Conservation (phyloP, 139 green algal genomes). For the Ulvella scutata region DNA sequence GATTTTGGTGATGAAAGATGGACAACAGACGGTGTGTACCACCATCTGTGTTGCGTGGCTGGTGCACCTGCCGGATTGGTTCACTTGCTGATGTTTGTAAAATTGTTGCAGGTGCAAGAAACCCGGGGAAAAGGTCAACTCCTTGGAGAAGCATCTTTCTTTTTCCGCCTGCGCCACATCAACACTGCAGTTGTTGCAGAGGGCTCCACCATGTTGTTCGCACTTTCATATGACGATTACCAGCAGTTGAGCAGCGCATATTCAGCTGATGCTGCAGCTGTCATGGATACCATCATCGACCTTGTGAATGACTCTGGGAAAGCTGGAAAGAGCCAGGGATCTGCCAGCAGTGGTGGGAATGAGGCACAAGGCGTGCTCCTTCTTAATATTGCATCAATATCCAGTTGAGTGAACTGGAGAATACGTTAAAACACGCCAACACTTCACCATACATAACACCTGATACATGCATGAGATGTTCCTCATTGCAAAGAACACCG, state of each 20-base stretch:
- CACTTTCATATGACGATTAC: not conserved
- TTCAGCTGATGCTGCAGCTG: not conserved
- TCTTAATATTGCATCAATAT: too few species aligned
- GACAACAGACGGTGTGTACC: not conserved
- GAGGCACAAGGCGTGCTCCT: not conserved
- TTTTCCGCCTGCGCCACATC: not conserved
- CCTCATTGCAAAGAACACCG: too few species aligned
- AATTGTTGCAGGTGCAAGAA: too few species aligned
- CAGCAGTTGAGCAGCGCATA: not conserved
- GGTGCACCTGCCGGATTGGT: not conserved
- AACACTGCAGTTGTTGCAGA: not conserved
- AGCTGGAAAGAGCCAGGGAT: not conserved
- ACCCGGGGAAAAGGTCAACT: not conserved
- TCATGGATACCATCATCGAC: not conserved
- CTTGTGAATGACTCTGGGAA: not conserved
- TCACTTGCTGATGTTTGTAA: not conserved
- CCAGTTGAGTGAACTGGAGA: too few species aligned
- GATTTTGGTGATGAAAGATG: not conserved
- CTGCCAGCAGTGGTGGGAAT: not conserved
- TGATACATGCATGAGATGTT: too few species aligned
- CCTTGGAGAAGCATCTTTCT: not conserved
- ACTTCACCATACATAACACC: too few species aligned
- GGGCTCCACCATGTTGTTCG: not conserved
- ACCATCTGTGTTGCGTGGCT: not conserved
- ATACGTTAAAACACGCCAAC: too few species aligned